Base-by-base conservation (phyloP, 352 stramenopile genomes). In the Globisporangium nunn region DNA sequence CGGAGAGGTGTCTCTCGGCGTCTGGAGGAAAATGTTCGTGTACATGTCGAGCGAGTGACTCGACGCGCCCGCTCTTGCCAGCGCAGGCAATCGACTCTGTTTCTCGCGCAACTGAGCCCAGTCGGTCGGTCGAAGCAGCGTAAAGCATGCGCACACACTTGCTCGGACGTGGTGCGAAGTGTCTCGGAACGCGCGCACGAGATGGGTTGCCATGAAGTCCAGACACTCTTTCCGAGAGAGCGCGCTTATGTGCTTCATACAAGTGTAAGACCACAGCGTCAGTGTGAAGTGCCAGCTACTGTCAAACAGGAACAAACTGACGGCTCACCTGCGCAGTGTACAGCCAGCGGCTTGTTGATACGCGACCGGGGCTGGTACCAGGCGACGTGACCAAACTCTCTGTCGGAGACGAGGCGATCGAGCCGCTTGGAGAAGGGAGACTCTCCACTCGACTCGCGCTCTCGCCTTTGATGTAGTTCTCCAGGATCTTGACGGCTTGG, bases 81-180 rank as follows among this genome's bases (percentile, higher is more conserved):
- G 59, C 37, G 47, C 75, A 51, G 68, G 59, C 31, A 81, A 68
- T 0, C 72, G 58, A 35, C 67, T 70, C 52, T 72, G 70, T 48
- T 70, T 75, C 37, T 74, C 68, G 50, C 78, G 61, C 18, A 95
- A 57, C 48, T 74, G 73, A 1, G 57, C 51, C 85, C 85, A 95
- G 43, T 95, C 82, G 49, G 69, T 62, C 37, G 74, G 57, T 4
- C 77, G 75, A n/a, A 95, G 61, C 18, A 95, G 64, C 2, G 85
- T 95, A 50, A 92, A 95, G 60, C 85, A 95, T 4, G 81, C 79
- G n/a, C 85, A 95, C 2, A 95, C 82, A 49, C 85, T 92, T 3
- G 85, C 83, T 15, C 85, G 85, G 0, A 95, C 85, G 61, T 95
- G 85, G 48, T 95, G 83, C 7, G 85, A 95, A 0, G 82, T 86